phyloP scores from a whole-genome alignment of 164 flowering plant genomes.

The Macadamia integrifolia region DNA sequence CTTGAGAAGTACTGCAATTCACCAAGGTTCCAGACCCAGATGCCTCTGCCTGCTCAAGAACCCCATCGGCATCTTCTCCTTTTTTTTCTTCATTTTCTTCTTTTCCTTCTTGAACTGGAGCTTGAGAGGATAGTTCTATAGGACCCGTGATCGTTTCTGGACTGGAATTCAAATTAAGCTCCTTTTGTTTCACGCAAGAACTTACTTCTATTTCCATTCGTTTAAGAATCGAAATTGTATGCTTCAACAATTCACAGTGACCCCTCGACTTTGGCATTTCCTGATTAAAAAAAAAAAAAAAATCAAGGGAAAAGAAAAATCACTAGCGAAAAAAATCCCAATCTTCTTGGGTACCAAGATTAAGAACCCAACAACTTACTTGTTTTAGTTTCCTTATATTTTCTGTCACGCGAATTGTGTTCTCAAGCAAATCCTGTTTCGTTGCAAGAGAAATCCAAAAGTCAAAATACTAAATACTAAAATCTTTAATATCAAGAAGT shows the following conservation, averaged over 20 bases:
- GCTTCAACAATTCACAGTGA: conserved; percentile 11
- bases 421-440: conserved; percentile 23
- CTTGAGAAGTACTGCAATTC: too few species aligned
- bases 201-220: conserved; percentile 10
- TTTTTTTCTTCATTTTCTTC: too few species aligned
- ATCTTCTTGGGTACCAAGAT: too few species aligned
- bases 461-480: neutral
- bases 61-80: too few species aligned
- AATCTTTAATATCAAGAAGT: neutral
- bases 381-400: conserved; percentile 16
- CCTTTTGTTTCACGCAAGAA: neutral
- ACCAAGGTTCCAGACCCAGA: too few species aligned
- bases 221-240: conserved; percentile 25
- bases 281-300: conserved; percentile 18
- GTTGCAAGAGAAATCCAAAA: conserved; percentile 16
- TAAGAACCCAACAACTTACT: conserved; percentile 23
- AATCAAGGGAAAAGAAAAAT: too few species aligned
- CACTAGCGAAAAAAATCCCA: too few species aligned
- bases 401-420: conserved; percentile 11
- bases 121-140: too few species aligned
- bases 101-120: too few species aligned
- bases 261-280: conserved; percentile 21
- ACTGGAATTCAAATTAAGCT: too few species aligned
- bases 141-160: too few species aligned
- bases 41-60: too few species aligned